Base-by-base conservation (phyloP, 2,329 filamentous ascomycete species). In the Xylariaceae sp. region DNA sequence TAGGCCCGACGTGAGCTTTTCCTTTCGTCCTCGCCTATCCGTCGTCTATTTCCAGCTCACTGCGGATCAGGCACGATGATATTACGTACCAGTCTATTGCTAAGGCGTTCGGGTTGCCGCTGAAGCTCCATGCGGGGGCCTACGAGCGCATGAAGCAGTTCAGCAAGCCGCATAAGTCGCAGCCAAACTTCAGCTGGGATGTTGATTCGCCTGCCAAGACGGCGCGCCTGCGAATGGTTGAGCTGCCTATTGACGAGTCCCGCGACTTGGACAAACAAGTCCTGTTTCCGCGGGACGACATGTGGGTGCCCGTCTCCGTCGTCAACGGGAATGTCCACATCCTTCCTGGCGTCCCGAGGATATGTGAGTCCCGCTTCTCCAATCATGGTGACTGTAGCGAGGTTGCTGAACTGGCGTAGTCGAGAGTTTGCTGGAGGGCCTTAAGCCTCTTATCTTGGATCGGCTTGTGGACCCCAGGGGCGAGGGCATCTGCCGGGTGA, bases 81-180 rank as follows among this genome's bases (percentile, higher is more conserved):
- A 97, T 97, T 63, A 97, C 94, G 22, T 99, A 99, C 74, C 80
- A 88, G 67, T 92, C 90, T 37, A 95, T 99, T 69, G 92, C 89
- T 60, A 91, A 90, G 69, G 94, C 92, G 7, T 97, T 96, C 70
- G 74, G 77, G 41, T 77, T 96, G 7, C 81, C 85, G 13, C 76
- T 97, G 16, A 80, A 85, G 61, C 79, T 95, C 26, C 89, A 97
- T 75, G 74, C 89, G 41, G 81, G 83, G 54, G 86, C 92, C 0
- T 88, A 87, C 63, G 80, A 83, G 60, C 85, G 86, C 67, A 97
- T 97, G 94, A 92, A 88, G 73, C 78, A 74, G 57, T 78, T 96
- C 8, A 89, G 87, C 29, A 87, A 84, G 68, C 85, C 85, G 12
- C 85, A 88, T 64, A 84, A 85, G 45, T 80, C 80, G 29, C 84